Base-by-base conservation (phyloP, 768 basidiomycete species). In the Mycena floridula region DNA sequence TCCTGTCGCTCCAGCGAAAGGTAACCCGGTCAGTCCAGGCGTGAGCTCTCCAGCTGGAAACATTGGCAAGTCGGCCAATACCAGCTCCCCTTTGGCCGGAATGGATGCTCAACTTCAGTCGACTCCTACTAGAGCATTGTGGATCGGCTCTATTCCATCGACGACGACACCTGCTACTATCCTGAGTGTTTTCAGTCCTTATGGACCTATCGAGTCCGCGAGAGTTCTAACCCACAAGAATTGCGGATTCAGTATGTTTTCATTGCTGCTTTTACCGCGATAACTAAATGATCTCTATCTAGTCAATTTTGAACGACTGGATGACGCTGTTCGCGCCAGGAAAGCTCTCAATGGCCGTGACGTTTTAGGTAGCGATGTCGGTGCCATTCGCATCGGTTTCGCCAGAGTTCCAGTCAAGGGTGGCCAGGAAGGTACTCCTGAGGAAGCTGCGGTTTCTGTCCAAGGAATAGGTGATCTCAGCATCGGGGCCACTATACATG, bases 231-330 rank as follows among this genome's bases (percentile, higher is more conserved):
- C 92, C 3, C 92, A 96, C 70, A 98, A 98, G 71, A 95, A 95
- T 54, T 96, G 96, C 63, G 90, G 91, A 48, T 89, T 88, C 66
- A 86, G 82, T 84, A 47, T 62, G 83, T 79, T 5, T 45, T 54
- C 12, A 15, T 23, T 36, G 4, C 40, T 25, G 43, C 40, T 44
- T 25, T 15, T 32, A 28, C 38, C 26, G 38, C 39, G 9, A 50
- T 42, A 15, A 32, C 25, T 47, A 39, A 46, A 49, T 20, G 25
- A 36, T 36, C 44, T 38, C n/a, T 25, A 16, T 49, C 46, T 63
- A 85, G 87, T 98, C 68, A 98, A 99, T 61, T 98, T 97, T 62
- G 95, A 99, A 64, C 83, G 92, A 45, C 74, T 97, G 22, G 96
- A 98, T 59, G 95, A 98, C 57, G 96, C 96, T 37, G 89, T 97